Evolutionary conservation across 257 asterid species (phyloP), one percentile per base, ranked within the genome.

Genomic region (Verbena officinalis): DNA sequence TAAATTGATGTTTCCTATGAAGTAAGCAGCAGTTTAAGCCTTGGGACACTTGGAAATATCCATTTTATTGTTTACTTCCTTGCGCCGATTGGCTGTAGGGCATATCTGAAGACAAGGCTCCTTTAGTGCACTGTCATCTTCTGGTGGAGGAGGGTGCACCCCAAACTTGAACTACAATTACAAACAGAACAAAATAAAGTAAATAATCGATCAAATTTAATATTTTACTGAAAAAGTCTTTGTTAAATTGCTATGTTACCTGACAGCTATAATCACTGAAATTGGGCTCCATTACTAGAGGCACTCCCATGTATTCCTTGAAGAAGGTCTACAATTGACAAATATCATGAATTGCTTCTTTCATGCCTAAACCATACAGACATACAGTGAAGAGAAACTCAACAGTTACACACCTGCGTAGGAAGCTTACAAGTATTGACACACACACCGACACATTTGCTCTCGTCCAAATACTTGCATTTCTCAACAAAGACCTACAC

Each of bases 401-500:
- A 68, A 43, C n/a, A 22, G 17, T 27, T 36, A 67, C 80, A 13
- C 59, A 87, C 97, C 95, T 88, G 96, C 21, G 97, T 91, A 16
- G 97, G 97, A 54, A 88, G 95, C 78, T 91, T 88, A 62, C 97
- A 90, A 20, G 97, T 90, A 68, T 88, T 88, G 53, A 86, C 74
- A 57, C 97, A 88, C 40, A 86, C 83, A 55, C 97, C 96, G 27
- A 84, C 91, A 48, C 97, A 90, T 78, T 88, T 90, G 89, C 97
- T 90, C 77, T 86, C 93, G 74, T 88, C 95, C 77, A 90, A 83
- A 73, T 90, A 90, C 81, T 88, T 90, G 86, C 97, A 91, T 72
- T 81, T 88, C 75, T 91, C 97, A 19, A 91, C 95, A 24, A 74
- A 83, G 17, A 90, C 96, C 96, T 90, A 61, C 75, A 73, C 1